Conservation (phyloP, 2,329 filamentous ascomycete genomes). For the Ceratocystis colombiana region DNA sequence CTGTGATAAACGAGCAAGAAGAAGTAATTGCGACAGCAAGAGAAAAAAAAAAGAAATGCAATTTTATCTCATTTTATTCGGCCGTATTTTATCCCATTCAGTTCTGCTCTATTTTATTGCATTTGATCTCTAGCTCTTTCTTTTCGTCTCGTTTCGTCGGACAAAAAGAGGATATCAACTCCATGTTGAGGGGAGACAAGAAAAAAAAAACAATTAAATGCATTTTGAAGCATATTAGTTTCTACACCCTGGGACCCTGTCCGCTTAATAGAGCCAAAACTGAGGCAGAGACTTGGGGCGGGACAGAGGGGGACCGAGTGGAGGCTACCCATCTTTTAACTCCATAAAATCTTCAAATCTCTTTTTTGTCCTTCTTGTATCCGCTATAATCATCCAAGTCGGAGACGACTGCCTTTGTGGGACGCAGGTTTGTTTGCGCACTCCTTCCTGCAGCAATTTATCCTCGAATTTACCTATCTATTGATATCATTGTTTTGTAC, state of each 20-base stretch:
- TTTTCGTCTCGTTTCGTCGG: background rate
- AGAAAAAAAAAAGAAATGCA: background rate
- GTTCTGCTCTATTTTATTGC: background rate
- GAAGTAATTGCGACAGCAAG: background rate
- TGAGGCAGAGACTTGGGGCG: conserved; percentile 10
- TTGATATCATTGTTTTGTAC: background rate
- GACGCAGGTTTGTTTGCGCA: background rate
- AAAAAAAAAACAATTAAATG: background rate
- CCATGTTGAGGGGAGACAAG: background rate
- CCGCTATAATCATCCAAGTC: background rate
- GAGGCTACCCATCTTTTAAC: background rate
- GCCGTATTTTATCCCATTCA: background rate
- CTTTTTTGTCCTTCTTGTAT: background rate
- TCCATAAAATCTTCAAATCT: background rate
- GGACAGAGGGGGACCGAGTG: conserved; percentile 8
- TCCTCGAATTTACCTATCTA: background rate
- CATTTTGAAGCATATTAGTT: background rate
- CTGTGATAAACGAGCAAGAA: conserved; percentile 3
- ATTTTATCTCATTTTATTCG: background rate
- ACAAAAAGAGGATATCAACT: conserved; percentile 5
- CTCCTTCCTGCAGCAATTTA: background rate
- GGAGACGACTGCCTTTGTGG: conserved; percentile 14
- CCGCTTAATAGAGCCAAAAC: conserved; percentile 5
- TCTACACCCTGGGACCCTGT: conserved; percentile 2
- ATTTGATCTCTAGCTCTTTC: background rate